phyloP scores from a whole-genome alignment of 2,329 filamentous ascomycete species.

The Pyrenochaeta sp. region DNA sequence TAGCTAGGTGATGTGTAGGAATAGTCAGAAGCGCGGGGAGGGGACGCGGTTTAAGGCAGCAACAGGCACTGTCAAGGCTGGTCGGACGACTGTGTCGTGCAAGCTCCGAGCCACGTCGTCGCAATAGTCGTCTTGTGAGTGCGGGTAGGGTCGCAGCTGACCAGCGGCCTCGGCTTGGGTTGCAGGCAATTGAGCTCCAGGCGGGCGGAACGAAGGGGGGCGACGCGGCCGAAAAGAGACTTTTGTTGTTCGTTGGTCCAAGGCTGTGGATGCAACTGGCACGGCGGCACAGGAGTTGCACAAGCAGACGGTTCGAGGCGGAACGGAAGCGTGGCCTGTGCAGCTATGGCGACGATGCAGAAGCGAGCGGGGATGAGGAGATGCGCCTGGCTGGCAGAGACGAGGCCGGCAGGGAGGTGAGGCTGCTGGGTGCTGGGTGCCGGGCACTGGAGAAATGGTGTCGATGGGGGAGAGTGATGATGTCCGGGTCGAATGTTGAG shows the following conservation, averaged over 20 bases:
- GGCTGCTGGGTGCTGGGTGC: not conserved
- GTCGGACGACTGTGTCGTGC: constrained; percentile 10
- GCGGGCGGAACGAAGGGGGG: constrained; percentile 22
- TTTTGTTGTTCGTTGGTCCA: constrained; percentile 15
- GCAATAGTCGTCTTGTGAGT: constrained; percentile 23
- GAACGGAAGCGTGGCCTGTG: constrained; percentile 32
- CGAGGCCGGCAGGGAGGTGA: not conserved
- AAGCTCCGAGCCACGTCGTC: constrained; percentile 27
- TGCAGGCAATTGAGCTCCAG: constrained; percentile 18
- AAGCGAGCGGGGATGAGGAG: constrained; percentile 1
- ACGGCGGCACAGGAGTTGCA: constrained; percentile 28
- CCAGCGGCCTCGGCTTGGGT: constrained; percentile 26
- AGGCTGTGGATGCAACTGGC: constrained; percentile 28
- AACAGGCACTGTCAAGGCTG: constrained; percentile 5
- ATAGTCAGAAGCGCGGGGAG: constrained; percentile 5
- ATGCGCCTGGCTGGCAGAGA: not conserved
- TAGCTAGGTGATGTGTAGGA: constrained; percentile 2
- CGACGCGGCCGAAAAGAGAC: constrained; percentile 19
- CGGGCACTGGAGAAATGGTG: not conserved
- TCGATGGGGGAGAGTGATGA: not conserved
- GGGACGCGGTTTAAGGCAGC: constrained; percentile 9
- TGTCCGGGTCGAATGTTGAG: not conserved
- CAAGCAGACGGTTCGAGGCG: constrained; percentile 25
- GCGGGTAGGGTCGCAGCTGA: constrained; percentile 31
- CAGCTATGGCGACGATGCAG: constrained; percentile 30